These are phyloP conservation scores for Torulaspora quercuum DNA, from an alignment of 805 yeast genomes.

Conservation along the genomic window DNA sequence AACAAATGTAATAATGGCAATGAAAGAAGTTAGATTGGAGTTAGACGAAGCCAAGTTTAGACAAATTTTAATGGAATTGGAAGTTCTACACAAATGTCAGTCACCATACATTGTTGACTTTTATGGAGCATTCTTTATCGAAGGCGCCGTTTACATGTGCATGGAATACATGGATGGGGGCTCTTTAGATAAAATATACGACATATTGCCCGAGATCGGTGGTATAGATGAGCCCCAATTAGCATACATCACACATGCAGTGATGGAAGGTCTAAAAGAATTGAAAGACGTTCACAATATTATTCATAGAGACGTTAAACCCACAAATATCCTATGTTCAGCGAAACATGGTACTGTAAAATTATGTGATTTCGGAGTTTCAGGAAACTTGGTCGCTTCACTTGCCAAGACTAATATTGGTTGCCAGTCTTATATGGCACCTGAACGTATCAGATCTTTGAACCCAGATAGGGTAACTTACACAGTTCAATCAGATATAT, in stretches of 20 bases:
- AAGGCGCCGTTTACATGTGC: constrained; percentile 97
- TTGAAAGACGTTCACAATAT: constrained; percentile 88
- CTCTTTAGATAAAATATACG: constrained; percentile 81
- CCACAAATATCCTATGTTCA: constrained; percentile 85
- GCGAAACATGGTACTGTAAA: constrained; percentile 77
- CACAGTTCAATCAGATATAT: constrained; percentile 90
- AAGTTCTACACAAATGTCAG: constrained; percentile 84
- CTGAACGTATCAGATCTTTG: constrained; percentile 80
- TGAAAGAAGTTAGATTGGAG: constrained; percentile 93
- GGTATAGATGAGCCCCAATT: constrained; percentile 77
- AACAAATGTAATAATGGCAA: constrained; percentile 88
- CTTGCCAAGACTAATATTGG: constrained; percentile 95
- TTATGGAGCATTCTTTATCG: constrained; percentile 95
- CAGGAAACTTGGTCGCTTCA: constrained; percentile 92
- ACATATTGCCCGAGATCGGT: constrained; percentile 40
- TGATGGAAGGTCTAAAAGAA: constrained; percentile 74
- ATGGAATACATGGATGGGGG: constrained; percentile 98
- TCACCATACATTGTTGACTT: constrained; percentile 92
- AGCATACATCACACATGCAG: constrained; percentile 75
- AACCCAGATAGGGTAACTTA: constrained; percentile 76
- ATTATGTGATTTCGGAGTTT: constrained; percentile 93
- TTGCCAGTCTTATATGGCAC: constrained; percentile 98
- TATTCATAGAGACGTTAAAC: constrained; percentile 95
- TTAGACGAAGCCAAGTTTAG: constrained; percentile 90
- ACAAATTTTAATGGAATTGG: constrained; percentile 94